These are phyloP conservation scores for Monarda citriodora DNA, from an alignment of 305 asterid species.

Conservation along the genomic window DNA sequence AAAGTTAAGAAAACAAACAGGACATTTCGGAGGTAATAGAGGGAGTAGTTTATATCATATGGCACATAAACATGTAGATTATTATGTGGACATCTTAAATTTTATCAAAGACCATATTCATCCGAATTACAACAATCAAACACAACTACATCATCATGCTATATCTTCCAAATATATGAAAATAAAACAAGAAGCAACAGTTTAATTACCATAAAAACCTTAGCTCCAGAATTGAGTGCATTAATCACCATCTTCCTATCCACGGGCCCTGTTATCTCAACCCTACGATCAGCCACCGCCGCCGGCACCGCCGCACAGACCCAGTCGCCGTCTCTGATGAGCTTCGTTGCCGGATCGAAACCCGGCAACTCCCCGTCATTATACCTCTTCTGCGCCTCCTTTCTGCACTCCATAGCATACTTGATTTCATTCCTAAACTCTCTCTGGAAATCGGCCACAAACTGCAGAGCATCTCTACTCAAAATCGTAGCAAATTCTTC, in stretches of 20 bases:
- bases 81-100: too few relatives aligned
- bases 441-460: conserved; percentile 77
- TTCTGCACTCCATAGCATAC: conserved; percentile 83
- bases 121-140: too few relatives aligned
- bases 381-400: conserved; percentile 62
- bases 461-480: conserved; percentile 68
- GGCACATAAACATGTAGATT: too few relatives aligned
- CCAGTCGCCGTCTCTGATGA: conserved; percentile 75
- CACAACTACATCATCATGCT: too few relatives aligned
- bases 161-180: too few relatives aligned
- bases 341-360: conserved; percentile 79
- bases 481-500: conserved; percentile 51
- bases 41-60: too few relatives aligned
- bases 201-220: conserved; percentile 98
- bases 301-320: conserved; percentile 69
- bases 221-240: conserved; percentile 98
- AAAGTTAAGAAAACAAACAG: too few relatives aligned
- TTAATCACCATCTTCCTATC: conserved; percentile 97
- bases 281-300: conserved; percentile 85
- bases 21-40: too few relatives aligned
- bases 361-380: conserved; percentile 67
- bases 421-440: conserved; percentile 60
- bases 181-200: too few relatives aligned
- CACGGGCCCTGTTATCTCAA: conserved; percentile 96
- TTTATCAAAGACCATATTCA: too few relatives aligned